phyloP scores from a whole-genome alignment of 768 basidiomycete genomes.

The Glaciozyma antarctica region DNA sequence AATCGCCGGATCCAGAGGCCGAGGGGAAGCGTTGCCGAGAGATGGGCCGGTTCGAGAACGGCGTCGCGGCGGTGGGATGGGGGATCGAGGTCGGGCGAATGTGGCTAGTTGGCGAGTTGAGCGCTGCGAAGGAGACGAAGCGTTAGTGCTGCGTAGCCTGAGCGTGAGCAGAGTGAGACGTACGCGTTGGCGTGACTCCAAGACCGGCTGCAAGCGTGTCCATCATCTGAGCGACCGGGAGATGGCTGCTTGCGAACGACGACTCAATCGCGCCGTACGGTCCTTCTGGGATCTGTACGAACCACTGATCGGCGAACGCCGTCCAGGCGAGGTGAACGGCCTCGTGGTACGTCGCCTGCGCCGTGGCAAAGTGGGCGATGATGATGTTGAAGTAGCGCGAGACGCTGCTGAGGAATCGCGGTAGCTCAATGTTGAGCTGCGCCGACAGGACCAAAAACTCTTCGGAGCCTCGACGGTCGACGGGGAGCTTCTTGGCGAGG shows the following conservation, averaged over 20 bases:
- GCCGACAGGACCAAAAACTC: slow-evolving; percentile 31
- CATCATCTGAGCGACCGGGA: slow-evolving; percentile 24
- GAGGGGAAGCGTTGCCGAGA: neutral
- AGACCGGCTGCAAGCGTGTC: slow-evolving; percentile 24
- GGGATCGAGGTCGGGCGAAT: neutral
- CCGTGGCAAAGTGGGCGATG: slow-evolving; percentile 23
- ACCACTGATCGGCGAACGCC: slow-evolving; percentile 15
- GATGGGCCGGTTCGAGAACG: neutral
- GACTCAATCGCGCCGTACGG: slow-evolving; percentile 4
- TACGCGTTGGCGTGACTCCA: slow-evolving; percentile 14
- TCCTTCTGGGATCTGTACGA: slow-evolving; percentile 6
- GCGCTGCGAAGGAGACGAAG: neutral
- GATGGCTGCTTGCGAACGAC: slow-evolving; percentile 8
- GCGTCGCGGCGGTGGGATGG: neutral
- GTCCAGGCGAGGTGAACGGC: slow-evolving; percentile 19
- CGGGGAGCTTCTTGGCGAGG: slow-evolving; percentile 4
- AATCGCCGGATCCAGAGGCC: neutral
- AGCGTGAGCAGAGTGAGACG: neutral
- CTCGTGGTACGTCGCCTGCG: slow-evolving; percentile 27
- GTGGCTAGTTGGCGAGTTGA: neutral
- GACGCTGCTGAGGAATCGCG: slow-evolving; percentile 32
- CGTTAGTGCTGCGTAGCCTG: neutral
- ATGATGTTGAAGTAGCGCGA: slow-evolving; percentile 32
- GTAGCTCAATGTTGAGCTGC: slow-evolving; percentile 35
- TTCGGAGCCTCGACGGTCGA: slow-evolving; percentile 25